Conservation (phyloP, 1,284 basidiomycete species). For the Ceratobasidium sp. region DNA sequence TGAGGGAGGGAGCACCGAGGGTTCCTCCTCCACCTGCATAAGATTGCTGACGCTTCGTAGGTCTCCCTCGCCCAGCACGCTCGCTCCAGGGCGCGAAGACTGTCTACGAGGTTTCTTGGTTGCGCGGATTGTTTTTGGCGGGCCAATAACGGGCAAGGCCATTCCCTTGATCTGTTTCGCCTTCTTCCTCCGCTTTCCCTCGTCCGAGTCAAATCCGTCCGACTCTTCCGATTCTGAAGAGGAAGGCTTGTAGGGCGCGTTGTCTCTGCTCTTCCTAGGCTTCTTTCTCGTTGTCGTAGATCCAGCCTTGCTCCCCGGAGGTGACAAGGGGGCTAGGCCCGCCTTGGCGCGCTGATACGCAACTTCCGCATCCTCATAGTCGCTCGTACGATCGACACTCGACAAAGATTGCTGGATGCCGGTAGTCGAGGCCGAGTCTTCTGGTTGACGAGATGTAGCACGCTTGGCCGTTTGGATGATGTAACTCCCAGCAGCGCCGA, state of each 20-base stretch:
- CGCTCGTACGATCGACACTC: slow-evolving; percentile 38
- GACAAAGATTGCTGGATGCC: slow-evolving; percentile 35
- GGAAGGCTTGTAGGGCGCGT: slow-evolving; percentile 81
- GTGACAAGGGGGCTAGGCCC: slow-evolving; percentile 1
- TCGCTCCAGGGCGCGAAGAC: slow-evolving; percentile 33
- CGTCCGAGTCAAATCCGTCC: slow-evolving; percentile 68
- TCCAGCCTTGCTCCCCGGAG: slow-evolving; percentile 22
- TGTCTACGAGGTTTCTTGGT: slow-evolving; percentile 31
- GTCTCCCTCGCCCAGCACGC: slow-evolving; percentile 51
- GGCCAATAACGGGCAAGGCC: slow-evolving; percentile 73
- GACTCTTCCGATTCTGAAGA: slow-evolving; percentile 70
- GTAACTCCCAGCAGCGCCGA: slow-evolving; percentile 42
- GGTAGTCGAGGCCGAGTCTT: slow-evolving; percentile 32
- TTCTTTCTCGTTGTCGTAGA: slow-evolving; percentile 39
- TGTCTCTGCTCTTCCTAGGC: slow-evolving; percentile 61
- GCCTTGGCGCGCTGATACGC: slow-evolving; percentile 36
- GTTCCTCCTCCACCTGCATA: slow-evolving; percentile 36
- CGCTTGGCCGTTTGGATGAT: slow-evolving; percentile 28
- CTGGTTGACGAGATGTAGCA: slow-evolving; percentile 37
- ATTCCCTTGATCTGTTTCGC: slow-evolving; percentile 67
- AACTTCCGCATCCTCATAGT: slow-evolving; percentile 37
- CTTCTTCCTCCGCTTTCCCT: slow-evolving; percentile 68
- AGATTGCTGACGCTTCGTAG: slow-evolving; percentile 30
- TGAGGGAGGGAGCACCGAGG: slow-evolving; percentile 29
- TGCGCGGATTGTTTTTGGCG: slow-evolving; percentile 62